Percentiles rank a stretch among this genome's conserved stretches.
These are phyloP conservation scores for Phytophthora ramorum DNA, from an alignment of 352 stramenopile species.

Conservation along the genomic window DNA sequence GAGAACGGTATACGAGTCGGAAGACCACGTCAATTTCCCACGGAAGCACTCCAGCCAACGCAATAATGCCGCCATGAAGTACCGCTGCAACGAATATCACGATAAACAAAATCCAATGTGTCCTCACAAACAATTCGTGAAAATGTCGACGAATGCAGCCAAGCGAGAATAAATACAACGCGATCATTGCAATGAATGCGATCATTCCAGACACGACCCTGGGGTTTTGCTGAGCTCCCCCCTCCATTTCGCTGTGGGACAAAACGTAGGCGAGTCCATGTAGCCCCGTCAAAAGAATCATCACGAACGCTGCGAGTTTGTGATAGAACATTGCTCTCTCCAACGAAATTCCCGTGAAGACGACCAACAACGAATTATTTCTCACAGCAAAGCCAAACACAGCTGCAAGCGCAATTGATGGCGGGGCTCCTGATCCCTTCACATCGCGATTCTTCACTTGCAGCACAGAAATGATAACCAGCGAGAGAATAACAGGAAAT, in stretches of 20 bases:
- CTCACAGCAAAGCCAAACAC: conserved; percentile 46
- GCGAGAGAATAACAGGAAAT: conserved; percentile 18
- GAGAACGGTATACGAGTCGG: conserved; percentile 31
- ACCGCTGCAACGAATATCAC: conserved; percentile 42
- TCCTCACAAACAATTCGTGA: conserved; percentile 53
- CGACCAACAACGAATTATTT: conserved; percentile 53
- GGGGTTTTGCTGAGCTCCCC: neutral
- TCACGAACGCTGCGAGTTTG: conserved; percentile 47
- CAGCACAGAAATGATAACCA: conserved; percentile 20
- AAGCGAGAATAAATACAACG: conserved; percentile 41
- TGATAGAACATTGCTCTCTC: conserved; percentile 56
- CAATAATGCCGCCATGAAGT: conserved; percentile 41
- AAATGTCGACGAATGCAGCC: conserved; percentile 42
- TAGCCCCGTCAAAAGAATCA: conserved; percentile 35
- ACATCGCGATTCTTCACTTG: conserved; percentile 17
- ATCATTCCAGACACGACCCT: conserved; percentile 27
- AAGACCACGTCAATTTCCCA: conserved; percentile 50
- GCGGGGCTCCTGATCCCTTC: conserved; percentile 20
- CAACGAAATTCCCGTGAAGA: conserved; percentile 46
- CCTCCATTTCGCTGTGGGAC: neutral
- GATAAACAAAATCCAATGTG: conserved; percentile 60
- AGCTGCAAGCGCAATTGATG: conserved; percentile 33
- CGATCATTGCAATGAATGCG: conserved; percentile 36
- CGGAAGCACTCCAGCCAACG: conserved; percentile 30
- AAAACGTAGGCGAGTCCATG: conserved; percentile 48